Conservation (phyloP, 768 basidiomycete species). For the Boletus pseudopeckii region DNA sequence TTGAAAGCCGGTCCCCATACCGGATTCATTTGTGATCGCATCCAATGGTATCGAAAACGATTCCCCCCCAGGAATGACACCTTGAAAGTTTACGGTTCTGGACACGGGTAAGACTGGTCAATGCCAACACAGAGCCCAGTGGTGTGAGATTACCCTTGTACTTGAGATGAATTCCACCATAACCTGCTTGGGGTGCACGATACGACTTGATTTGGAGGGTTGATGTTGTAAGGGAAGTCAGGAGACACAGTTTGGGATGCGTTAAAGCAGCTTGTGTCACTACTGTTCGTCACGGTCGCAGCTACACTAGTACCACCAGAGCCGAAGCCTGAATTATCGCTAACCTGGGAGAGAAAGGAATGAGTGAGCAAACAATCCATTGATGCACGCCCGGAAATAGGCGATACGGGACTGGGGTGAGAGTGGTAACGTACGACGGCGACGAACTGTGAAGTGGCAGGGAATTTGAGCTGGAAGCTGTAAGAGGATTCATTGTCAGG, state of each 20-base stretch:
- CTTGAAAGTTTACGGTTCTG: slow-evolving; percentile 61
- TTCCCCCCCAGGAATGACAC: slow-evolving; percentile 76
- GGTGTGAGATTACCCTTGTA: slow-evolving; percentile 47
- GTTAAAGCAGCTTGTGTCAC: slow-evolving; percentile 61
- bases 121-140: not conserved
- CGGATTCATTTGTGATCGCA: slow-evolving; percentile 39
- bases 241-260: slow-evolving; percentile 44
- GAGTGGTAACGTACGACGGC: slow-evolving; percentile 57
- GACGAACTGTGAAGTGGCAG: slow-evolving; percentile 68
- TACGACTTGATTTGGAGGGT: slow-evolving; percentile 59
- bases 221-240: slow-evolving; percentile 56
- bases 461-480: slow-evolving; percentile 60
- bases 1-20: slow-evolving; percentile 58
- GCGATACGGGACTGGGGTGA: not conserved
- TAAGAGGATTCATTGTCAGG: slow-evolving; percentile 36
- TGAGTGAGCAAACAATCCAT: not conserved
- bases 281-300: slow-evolving; percentile 49
- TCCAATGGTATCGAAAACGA: slow-evolving; percentile 63
- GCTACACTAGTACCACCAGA: slow-evolving; percentile 73
- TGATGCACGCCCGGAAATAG: not conserved
- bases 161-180: slow-evolving; percentile 55
- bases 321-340: slow-evolving; percentile 60
- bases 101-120: not conserved
- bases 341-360: slow-evolving; percentile 39
- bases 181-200: slow-evolving; percentile 63